Evolutionary conservation across 2,329 filamentous ascomycete species (phyloP).

Genomic region (Ascocoryne sarcoides): DNA sequence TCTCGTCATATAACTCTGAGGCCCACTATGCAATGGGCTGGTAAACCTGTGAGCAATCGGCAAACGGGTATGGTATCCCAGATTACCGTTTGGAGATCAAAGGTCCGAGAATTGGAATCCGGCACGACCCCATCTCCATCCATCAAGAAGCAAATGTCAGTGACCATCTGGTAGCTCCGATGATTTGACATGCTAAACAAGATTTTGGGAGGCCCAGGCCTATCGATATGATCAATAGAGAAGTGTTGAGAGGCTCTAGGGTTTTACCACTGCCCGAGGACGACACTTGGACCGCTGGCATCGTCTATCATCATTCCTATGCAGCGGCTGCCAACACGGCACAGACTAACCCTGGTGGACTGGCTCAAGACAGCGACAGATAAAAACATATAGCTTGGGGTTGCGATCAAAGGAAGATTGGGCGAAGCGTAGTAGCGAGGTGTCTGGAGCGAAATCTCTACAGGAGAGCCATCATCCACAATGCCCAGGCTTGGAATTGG

Average conservation of each 20-base stretch:
- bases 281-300: not conserved
- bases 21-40: slow-evolving; percentile 8
- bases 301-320: slow-evolving; percentile 11
- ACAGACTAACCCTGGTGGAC: slow-evolving; percentile 8
- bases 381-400: slow-evolving; percentile 7
- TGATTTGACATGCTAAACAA: slow-evolving; percentile 5
- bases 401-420: slow-evolving; percentile 2
- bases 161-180: slow-evolving; percentile 3
- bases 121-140: not conserved
- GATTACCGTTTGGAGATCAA: not conserved
- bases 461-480: slow-evolving; percentile 2
- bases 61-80: not conserved
- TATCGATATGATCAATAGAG: slow-evolving; percentile 4
- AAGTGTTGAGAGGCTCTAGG: slow-evolving; percentile 1
- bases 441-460: not conserved
- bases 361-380: slow-evolving; percentile 10
- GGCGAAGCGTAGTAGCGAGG: slow-evolving; percentile 3
- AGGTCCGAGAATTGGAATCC: not conserved
- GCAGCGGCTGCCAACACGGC: slow-evolving; percentile 8
- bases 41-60: slow-evolving; percentile 1
- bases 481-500: slow-evolving; percentile 8
- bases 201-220: not conserved
- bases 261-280: slow-evolving; percentile 10
- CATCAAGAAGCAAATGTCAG: slow-evolving; percentile 2
- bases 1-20: slow-evolving; percentile 3